Percentiles rank a stretch among this genome's conserved stretches.
These are phyloP conservation scores for Rubia tinctorum DNA, from an alignment of 305 asterid species.

Conservation along the genomic window DNA sequence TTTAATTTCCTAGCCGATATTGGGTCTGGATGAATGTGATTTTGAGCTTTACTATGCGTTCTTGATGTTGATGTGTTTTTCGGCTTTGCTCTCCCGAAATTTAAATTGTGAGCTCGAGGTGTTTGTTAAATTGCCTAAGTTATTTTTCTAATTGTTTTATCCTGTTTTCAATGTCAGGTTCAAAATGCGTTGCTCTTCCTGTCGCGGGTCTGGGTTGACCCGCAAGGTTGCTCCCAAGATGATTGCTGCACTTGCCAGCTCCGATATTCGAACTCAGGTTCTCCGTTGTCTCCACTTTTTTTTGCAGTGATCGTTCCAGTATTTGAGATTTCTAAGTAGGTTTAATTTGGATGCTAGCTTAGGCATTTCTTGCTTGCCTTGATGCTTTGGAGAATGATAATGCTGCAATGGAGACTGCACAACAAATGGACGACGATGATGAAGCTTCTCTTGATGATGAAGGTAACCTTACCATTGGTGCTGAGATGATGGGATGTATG, in stretches of 20 bases:
- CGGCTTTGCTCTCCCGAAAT: no score
- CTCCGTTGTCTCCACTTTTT: neutral
- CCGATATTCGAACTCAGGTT: slow-evolving; percentile 85
- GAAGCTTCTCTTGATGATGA: slow-evolving; percentile 94
- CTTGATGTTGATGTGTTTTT: no score
- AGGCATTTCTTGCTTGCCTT: slow-evolving; percentile 93
- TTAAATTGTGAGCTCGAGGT: no score
- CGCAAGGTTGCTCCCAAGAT: slow-evolving; percentile 88
- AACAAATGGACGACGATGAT: slow-evolving; percentile 65
- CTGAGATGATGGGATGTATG: neutral
- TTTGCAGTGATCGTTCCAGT: neutral
- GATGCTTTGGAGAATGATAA: slow-evolving; percentile 96
- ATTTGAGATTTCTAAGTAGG: neutral
- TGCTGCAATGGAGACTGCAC: slow-evolving; percentile 63
- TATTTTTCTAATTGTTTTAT: no score
- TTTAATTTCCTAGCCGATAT: no score
- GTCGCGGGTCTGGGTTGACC: no score
- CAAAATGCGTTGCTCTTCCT: no score
- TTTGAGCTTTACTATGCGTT: no score
- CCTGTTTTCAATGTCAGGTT: no score
- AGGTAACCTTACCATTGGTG: slow-evolving; percentile 32
- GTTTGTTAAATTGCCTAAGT: no score
- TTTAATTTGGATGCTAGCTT: neutral
- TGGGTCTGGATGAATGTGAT: no score
- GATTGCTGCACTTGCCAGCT: slow-evolving; percentile 90